Conservation (phyloP, 345 rosid genomes). For the Linum usitatissimum region DNA sequence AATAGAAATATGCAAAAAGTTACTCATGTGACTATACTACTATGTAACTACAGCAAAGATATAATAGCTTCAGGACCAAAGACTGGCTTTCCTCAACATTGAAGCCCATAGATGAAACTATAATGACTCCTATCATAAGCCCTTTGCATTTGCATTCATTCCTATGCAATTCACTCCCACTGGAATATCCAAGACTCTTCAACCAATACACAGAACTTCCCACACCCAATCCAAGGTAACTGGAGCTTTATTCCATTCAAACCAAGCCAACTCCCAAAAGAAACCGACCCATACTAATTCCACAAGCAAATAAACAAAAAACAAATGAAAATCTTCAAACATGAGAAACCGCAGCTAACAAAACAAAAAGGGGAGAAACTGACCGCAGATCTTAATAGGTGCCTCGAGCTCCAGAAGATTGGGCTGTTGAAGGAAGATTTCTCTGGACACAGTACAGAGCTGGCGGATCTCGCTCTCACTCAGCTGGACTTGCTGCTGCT, state of each 20-base stretch:
- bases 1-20: too few species aligned
- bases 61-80: too few species aligned
- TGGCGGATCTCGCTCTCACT: slow-evolving; percentile 81
- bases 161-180: too few species aligned
- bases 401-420: slow-evolving; percentile 85
- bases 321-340: neutral
- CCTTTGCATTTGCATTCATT: too few species aligned
- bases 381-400: slow-evolving; percentile 96
- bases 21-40: too few species aligned
- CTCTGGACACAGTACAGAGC: slow-evolving; percentile 50
- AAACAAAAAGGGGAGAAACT: neutral
- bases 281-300: neutral
- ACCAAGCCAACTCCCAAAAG: neutral
- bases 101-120: too few species aligned
- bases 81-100: too few species aligned
- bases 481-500: slow-evolving; percentile 64
- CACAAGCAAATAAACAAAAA: neutral
- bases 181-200: too few species aligned
- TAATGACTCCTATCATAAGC: too few species aligned
- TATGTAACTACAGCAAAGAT: too few species aligned
- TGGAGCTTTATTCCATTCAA: neutral
- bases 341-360: neutral
- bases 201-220: too few species aligned
- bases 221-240: too few species aligned
- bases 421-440: slow-evolving; percentile 79